Base-by-base conservation (phyloP, 2,329 filamentous ascomycete species). In the Verticillium dahliae region DNA sequence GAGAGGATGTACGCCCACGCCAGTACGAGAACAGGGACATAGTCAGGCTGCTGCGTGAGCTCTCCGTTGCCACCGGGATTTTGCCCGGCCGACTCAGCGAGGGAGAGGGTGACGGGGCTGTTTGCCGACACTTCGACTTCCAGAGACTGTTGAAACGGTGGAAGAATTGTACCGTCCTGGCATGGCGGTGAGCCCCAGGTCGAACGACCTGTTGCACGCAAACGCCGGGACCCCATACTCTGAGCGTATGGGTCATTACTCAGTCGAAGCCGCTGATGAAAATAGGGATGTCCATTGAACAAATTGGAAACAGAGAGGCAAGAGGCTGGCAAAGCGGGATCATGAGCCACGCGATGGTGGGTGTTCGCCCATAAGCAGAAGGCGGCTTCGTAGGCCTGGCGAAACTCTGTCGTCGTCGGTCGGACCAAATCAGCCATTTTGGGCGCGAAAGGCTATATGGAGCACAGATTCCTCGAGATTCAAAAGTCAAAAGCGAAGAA, bases 1-100 rank as follows among this genome's bases (percentile, higher is more conserved):
- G 59, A 22, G 33, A 60, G 27, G 13, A 60, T 56, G 41, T 60
- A 60, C 2, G 31, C 45, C 59, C 45, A 60, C 2, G 59, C 59
- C 1, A 60, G 37, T 9, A 60, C n/a, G 10, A 60, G 59, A 52
- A 37, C 37, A 10, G 59, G 33, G 22, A 60, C 6, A 31, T 60
- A 60, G 14, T 54, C 27, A 31, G 27, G 27, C 27, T 31, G 27
- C 5, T 31, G 27, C 27, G 5, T 4, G 27, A 5, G 3, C 27
- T 31, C 27, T 31, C 3, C 27, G 27, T 31, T 31, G 27, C 27
- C 27, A 31, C 27, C 27, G 27, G 27, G 27, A 31, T 31, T 31
- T 33, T 55, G 18, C 31, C 31, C 4, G 2, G 31, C 27, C 9
- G 50, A 15, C 3, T 33, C 31, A 22, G 31, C 9, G 18, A 55